Evolutionary conservation across 805 yeast species (phyloP).

Genomic region (Suhomyces vadensis): DNA sequence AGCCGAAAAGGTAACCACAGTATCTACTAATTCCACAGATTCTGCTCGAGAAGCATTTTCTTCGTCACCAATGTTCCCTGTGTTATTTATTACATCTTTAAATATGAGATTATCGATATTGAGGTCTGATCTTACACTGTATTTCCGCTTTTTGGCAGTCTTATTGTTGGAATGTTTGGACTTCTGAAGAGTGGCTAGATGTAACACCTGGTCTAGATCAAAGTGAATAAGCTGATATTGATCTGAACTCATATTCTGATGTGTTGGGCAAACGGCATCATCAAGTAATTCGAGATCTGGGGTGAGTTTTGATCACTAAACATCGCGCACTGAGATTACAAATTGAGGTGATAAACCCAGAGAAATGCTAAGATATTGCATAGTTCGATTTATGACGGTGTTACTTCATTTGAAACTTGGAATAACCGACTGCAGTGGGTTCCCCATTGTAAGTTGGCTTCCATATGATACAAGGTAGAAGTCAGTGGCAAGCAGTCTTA

Average conservation of each 20-base stretch:
- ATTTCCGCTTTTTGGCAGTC: conserved; percentile 11
- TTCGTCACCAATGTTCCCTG: conserved; percentile 3
- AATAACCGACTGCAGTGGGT: no score
- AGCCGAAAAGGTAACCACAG: conserved; percentile 9
- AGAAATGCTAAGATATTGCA: no score
- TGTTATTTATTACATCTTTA: conserved; percentile 12
- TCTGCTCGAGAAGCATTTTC: conserved; percentile 1
- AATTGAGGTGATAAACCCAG: no score
- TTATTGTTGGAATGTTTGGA: background rate
- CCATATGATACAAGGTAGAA: no score
- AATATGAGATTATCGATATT: conserved; percentile 19
- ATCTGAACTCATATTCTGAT: background rate
- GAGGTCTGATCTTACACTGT: conserved; percentile 8
- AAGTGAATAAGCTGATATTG: conserved; percentile 16
- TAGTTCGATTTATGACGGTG: no score
- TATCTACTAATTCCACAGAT: conserved; percentile 14
- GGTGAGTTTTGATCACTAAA: no score
- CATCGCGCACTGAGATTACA: no score
- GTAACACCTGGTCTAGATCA: conserved; percentile 13
- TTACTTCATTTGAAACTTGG: no score
- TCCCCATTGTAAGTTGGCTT: no score
- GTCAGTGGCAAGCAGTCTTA: no score
- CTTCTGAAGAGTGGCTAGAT: conserved; percentile 6
- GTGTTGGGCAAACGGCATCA: no score
- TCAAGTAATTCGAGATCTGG: no score